phyloP scores from a whole-genome alignment of 225 moss, liverwort and hornwort species.

The Bryum argenteum region DNA sequence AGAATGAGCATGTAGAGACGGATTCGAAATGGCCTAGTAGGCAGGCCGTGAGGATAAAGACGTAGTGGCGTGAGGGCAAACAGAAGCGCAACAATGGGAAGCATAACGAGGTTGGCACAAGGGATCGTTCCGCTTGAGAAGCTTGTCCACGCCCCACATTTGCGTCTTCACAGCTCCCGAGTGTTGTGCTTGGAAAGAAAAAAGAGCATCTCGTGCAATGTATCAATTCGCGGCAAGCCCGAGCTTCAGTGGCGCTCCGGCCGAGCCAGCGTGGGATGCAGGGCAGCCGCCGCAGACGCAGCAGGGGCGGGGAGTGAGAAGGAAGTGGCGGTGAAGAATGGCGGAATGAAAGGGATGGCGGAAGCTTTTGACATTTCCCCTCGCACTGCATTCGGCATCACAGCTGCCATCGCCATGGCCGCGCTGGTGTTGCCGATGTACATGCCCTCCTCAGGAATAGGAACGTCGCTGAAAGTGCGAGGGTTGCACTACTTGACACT shows the following conservation, averaged over 20 bases:
- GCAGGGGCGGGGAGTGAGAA: not conserved
- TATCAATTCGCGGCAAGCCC: constrained; percentile 16
- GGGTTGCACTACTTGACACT: constrained; percentile 75
- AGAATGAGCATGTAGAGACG: constrained; percentile 1
- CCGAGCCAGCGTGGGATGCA: constrained; percentile 21
- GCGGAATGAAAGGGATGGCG: constrained; percentile 75
- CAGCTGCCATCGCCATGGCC: constrained; percentile 58
- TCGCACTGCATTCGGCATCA: constrained; percentile 67
- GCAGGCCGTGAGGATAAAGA: constrained; percentile 31
- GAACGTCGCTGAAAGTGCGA: constrained; percentile 58
- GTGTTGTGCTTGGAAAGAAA: constrained; percentile 17
- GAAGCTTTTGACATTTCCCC: constrained; percentile 81
- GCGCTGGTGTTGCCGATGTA: constrained; percentile 75
- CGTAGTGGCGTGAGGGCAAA: constrained; percentile 17
- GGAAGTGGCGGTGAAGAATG: constrained; percentile 18
- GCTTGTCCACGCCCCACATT: constrained; percentile 28
- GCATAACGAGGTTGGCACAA: constrained; percentile 46
- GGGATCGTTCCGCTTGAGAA: constrained; percentile 28
- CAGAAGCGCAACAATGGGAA: constrained; percentile 41
- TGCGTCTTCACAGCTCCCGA: constrained; percentile 26
- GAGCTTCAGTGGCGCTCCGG: constrained; percentile 34
- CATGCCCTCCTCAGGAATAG: constrained; percentile 72
- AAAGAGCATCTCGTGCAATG: not conserved
- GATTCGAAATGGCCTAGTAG: constrained; percentile 31
- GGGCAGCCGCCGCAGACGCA: constrained; percentile 19